A percentile compares a stretch with the other conserved stretches of the same genome.
Evolutionary conservation across 169 alveolate genomes (phyloP).

Genomic region (Plasmodium ovale): DNA sequence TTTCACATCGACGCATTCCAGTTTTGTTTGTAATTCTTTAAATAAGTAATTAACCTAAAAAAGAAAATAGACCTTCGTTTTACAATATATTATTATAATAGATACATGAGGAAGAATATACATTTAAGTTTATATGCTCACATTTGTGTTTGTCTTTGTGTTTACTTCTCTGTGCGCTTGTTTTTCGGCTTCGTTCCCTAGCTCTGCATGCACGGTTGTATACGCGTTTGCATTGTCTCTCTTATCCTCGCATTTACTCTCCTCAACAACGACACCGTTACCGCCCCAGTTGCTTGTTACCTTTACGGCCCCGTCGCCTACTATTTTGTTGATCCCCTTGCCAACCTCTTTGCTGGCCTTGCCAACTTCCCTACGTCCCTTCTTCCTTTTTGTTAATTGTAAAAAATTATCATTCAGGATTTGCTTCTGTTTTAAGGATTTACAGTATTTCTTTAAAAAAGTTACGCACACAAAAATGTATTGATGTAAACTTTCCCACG

Average conservation of each 20-base stretch:
- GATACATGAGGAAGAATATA: too few species aligned
- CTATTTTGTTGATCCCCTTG: background rate
- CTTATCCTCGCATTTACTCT: background rate
- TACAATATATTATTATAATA: background rate
- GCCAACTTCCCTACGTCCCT: background rate
- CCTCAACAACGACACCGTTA: too few species aligned
- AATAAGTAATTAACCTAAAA: constrained; percentile 27
- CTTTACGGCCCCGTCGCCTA: background rate
- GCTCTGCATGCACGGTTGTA: background rate
- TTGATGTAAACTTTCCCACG: background rate
- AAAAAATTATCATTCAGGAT: constrained; percentile 19
- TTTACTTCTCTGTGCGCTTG: background rate
- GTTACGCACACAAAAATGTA: background rate
- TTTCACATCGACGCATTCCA: background rate
- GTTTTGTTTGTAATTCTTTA: constrained; percentile 17
- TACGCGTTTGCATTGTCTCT: background rate
- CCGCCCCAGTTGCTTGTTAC: too few species aligned
- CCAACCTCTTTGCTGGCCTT: background rate
- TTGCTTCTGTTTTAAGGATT: constrained; percentile 36
- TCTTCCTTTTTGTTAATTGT: constrained; percentile 20
- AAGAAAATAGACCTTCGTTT: constrained; percentile 18
- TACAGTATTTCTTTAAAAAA: constrained; percentile 42
- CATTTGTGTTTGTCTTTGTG: background rate
- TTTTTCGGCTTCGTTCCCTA: background rate
- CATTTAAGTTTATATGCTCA: background rate